Base-by-base conservation (phyloP, 768 basidiomycete genomes). In the Pholiota microspora region DNA sequence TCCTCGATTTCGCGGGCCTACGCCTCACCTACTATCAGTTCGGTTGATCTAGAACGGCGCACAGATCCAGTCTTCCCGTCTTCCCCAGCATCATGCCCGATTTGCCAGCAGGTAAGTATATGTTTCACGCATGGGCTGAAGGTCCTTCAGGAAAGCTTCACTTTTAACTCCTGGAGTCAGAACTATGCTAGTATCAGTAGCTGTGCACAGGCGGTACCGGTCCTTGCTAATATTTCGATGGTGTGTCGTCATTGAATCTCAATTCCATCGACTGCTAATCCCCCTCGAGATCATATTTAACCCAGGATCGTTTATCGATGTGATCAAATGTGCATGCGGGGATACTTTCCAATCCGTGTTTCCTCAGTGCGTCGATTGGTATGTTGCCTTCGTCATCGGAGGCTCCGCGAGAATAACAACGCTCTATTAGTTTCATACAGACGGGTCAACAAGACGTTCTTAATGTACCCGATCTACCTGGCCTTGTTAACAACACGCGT, bases 291-390 rank as follows among this genome's bases (percentile, higher is more conserved):
- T 87, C 59, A 77, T 86, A 42, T 81, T 81, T 60, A 84, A 86
- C 57, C 85, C 85, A 1, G 78, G 81, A 25, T 79, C 79, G 1
- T 86, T 86, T 67, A 73, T 85, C 57, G 75, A 78, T 59, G 73
- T 83, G 42, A 85, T 86, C 63, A 76, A 80, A 67, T 86, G 86
- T 67, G 75, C 84, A 4, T 88, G 86, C 62, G 71, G 76, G 2
- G 73, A 75, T 53, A 73, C 73, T 0, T 76, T 75, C 59, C 73
- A 77, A 58, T 64, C 75, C 16, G 71, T 66, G 3, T 77, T 79
- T 68, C 85, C 85, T 32, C 83, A 87, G 72, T 88, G 85, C 55
- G 82, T 82, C 34, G 84, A 87, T 62, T 87, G 86, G 83, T 85
- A 62, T 36, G 24, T 46, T n/a, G n/a, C n/a, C 32, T 47, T 42